phyloP scores from a whole-genome alignment of 2,329 filamentous ascomycete species.

The Fusarium hainanense region DNA sequence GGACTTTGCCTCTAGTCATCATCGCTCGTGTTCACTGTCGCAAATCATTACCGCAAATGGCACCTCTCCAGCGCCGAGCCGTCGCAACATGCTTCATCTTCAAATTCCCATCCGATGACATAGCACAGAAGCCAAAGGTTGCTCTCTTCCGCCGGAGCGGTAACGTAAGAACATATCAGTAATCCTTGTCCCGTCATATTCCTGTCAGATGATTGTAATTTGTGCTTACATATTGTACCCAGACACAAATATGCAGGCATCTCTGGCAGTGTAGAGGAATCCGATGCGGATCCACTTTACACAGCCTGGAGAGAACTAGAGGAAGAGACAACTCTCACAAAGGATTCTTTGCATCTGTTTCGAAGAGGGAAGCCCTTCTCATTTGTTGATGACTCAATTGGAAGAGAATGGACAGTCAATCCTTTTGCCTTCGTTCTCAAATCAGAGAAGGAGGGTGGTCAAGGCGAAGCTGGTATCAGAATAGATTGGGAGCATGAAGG shows the following conservation, averaged over 20 bases:
- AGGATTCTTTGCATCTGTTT: constrained; percentile 60
- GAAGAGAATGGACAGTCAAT: constrained; percentile 70
- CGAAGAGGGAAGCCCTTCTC: constrained; percentile 68
- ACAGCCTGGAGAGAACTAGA: constrained; percentile 71
- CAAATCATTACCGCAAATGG: constrained; percentile 32
- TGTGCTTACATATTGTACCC: constrained; percentile 8
- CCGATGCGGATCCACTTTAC: constrained; percentile 63
- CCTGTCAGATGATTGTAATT: not conserved
- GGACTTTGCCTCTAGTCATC: not conserved
- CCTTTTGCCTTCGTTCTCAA: constrained; percentile 70
- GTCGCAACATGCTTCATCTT: constrained; percentile 65
- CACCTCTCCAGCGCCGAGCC: constrained; percentile 46
- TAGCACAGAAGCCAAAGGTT: constrained; percentile 57
- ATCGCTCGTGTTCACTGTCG: not conserved
- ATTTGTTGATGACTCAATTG: constrained; percentile 64
- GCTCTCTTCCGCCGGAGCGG: constrained; percentile 72
- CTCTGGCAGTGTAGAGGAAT: constrained; percentile 68
- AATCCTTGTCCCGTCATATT: constrained; percentile 36
- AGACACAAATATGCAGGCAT: constrained; percentile 70
- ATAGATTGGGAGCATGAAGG: constrained; percentile 72
- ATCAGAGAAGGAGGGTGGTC: constrained; percentile 34
- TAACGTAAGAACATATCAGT: constrained; percentile 70
- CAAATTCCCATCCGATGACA: constrained; percentile 53
- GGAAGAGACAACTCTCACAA: constrained; percentile 69
- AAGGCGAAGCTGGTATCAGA: constrained; percentile 59